Conservation (phyloP, 305 asterid genomes). For the Fraxinus dipetala region DNA sequence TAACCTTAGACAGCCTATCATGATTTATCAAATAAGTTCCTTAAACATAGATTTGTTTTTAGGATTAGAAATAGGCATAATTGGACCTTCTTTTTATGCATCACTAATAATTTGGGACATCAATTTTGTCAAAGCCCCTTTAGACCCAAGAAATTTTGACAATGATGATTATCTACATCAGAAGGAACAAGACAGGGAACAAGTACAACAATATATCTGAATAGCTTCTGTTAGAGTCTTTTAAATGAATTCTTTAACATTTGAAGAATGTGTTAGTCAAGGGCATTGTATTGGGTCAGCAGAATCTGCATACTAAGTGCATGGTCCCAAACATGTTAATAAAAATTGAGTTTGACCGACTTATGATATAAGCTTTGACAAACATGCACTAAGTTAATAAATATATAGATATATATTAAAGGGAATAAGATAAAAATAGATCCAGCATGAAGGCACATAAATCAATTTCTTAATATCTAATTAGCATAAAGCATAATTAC, state of each 20-base stretch:
- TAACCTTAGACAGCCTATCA: not conserved
- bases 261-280: not conserved
- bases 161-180: not conserved
- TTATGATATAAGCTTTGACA: not conserved
- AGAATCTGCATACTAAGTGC: not conserved
- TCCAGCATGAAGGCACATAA: not conserved
- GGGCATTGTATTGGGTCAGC: not conserved
- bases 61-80: not conserved
- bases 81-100: not conserved
- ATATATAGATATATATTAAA: not conserved
- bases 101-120: not conserved
- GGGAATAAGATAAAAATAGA: not conserved
- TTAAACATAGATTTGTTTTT: not conserved
- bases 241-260: not conserved
- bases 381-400: not conserved
- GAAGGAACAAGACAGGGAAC: not conserved
- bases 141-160: not conserved
- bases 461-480: not conserved
- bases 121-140: not conserved
- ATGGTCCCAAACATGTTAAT: not conserved
- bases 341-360: not conserved
- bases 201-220: not conserved
- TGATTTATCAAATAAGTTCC: not conserved
- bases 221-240: not conserved
- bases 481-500: not conserved